These are phyloP conservation scores for Naganishia sp. DNA, from an alignment of 1,284 basidiomycete genomes.

Conservation along the genomic window DNA sequence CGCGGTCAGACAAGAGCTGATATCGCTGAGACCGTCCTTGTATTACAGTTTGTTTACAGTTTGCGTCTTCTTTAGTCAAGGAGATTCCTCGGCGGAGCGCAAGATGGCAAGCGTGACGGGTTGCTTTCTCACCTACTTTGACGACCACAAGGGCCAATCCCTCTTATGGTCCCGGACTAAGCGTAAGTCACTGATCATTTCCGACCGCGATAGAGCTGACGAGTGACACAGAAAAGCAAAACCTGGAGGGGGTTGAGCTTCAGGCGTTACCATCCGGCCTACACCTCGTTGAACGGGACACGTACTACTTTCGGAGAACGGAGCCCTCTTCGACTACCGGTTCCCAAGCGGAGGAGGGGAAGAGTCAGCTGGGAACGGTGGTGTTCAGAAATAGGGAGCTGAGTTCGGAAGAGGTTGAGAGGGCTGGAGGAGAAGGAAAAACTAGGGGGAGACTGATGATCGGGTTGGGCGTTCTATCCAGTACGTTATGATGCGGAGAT, in stretches of 20 bases:
- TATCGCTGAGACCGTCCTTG: too few relatives aligned
- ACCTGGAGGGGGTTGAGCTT: constrained; percentile 29
- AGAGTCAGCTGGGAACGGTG: constrained; percentile 20
- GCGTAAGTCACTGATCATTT: background rate
- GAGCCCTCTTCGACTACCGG: background rate
- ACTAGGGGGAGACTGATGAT: constrained; percentile 33
- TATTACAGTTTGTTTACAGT: background rate
- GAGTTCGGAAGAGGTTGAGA: constrained; percentile 23
- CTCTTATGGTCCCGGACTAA: constrained; percentile 26
- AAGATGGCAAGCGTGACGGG: constrained; percentile 5
- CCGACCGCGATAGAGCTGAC: background rate
- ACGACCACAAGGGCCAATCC: constrained; percentile 34
- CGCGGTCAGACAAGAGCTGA: too few relatives aligned
- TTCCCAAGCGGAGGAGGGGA: background rate
- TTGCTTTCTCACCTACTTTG: constrained; percentile 32
- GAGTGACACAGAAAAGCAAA: constrained; percentile 1
- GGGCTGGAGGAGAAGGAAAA: constrained; percentile 24
- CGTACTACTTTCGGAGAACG: constrained; percentile 28
- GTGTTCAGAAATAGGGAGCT: constrained; percentile 29
- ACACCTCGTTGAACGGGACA: constrained; percentile 32
- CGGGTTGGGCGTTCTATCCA: constrained; percentile 30
- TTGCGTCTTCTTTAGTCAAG: background rate
- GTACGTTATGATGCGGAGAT: constrained; percentile 9
- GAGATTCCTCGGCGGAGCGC: background rate
- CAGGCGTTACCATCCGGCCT: constrained; percentile 33